Evolutionary conservation across 1,284 basidiomycete species (phyloP).

Genomic region (Bondarzewia mesenterica): DNA sequence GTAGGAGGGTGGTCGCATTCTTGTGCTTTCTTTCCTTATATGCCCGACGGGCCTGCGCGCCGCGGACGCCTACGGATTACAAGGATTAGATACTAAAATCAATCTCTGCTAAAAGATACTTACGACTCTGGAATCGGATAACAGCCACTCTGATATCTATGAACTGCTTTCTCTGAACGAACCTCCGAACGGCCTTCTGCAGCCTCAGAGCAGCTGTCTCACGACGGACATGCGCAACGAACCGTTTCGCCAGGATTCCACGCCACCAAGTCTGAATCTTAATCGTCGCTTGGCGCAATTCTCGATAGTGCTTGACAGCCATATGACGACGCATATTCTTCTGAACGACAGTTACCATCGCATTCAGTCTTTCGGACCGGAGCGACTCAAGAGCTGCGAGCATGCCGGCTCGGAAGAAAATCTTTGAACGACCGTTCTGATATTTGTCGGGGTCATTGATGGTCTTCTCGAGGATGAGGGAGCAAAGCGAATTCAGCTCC

Average conservation of each 20-base stretch:
- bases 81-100: conserved; percentile 9
- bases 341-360: conserved; percentile 91
- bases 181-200: conserved; percentile 70
- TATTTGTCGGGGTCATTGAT: conserved; percentile 95
- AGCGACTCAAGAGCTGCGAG: conserved; percentile 93
- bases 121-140: conserved; percentile 79
- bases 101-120: conserved; percentile 27
- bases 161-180: conserved; percentile 70
- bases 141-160: conserved; percentile 57
- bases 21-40: conserved; percentile 56
- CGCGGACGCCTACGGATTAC: conserved; percentile 63
- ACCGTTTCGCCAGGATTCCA: conserved; percentile 66
- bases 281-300: conserved; percentile 70
- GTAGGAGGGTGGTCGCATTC: conserved; percentile 69
- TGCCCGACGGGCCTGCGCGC: conserved; percentile 63
- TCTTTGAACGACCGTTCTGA: conserved; percentile 94
- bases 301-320: conserved; percentile 76
- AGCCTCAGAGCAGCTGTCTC: conserved; percentile 73
- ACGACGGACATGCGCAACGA: conserved; percentile 67
- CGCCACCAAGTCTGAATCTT: conserved; percentile 94
- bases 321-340: conserved; percentile 91
- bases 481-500: conserved; percentile 79
- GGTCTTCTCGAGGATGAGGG: conserved; percentile 77
- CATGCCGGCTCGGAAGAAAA: conserved; percentile 99
- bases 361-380: conserved; percentile 81